Percentiles rank a stretch among this genome's conserved stretches.
These are phyloP conservation scores for Leishmania guyanensis DNA, from an alignment of 208 protist species.

Conservation along the genomic window DNA sequence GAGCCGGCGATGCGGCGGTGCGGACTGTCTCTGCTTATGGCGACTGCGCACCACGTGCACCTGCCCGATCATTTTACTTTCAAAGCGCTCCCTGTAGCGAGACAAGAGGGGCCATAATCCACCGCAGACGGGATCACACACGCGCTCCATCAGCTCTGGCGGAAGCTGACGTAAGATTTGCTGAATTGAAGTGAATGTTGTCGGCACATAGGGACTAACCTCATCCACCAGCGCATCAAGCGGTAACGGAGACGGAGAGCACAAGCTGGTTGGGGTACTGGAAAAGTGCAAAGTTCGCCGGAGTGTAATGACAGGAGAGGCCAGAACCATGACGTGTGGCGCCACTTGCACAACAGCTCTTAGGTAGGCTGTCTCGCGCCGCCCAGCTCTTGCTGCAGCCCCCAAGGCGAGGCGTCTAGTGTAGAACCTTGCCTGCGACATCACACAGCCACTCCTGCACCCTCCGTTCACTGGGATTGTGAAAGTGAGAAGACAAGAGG, in stretches of 20 bases:
- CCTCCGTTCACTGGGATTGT: neutral
- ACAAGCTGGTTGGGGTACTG: neutral
- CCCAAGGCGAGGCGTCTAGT: neutral
- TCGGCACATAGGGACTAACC: constrained; percentile 42
- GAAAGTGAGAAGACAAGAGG: neutral
- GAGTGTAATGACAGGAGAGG: neutral
- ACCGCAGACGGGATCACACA: constrained; percentile 14
- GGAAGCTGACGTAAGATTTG: constrained; percentile 57
- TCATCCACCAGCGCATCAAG: constrained; percentile 13
- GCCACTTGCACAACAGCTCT: neutral
- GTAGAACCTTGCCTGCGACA: neutral
- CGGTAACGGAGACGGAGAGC: neutral
- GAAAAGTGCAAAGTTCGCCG: neutral
- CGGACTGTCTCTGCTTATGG: neutral
- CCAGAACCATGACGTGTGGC: neutral
- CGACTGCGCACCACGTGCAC: constrained; percentile 21
- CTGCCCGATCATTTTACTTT: constrained; percentile 28
- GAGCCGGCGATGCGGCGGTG: neutral
- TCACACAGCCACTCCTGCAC: neutral
- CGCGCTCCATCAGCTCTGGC: constrained; percentile 56
- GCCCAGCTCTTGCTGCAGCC: neutral
- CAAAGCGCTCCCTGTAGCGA: constrained; percentile 21
- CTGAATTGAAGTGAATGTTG: constrained; percentile 57
- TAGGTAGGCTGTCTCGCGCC: neutral
- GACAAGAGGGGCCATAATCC: constrained; percentile 20